Base-by-base conservation (phyloP, 2,329 filamentous ascomycete genomes). In the Ceratocystis cacaofunesta region DNA sequence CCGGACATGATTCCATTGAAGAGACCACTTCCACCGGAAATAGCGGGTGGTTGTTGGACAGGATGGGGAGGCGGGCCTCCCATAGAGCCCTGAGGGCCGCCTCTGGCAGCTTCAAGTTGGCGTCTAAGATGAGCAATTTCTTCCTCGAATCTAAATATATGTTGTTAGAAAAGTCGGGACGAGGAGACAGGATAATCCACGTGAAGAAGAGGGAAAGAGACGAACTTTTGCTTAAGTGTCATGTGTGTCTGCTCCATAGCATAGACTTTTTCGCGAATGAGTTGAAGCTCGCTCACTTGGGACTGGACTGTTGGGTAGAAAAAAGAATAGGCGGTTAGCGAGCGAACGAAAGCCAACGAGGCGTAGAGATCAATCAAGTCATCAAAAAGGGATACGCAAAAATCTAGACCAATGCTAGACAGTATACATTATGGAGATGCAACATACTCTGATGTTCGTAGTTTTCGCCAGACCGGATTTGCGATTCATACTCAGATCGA, bases 1-100 rank as follows among this genome's bases (percentile, higher is more conserved):
- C 92, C 92, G 65, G 92, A 85, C 90, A 99, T 97, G 73, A 97
- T 96, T 66, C 90, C 91, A 70, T 90, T 91, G 73, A 99, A 97
- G 50, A 97, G 82, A 72, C 95, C 94, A 74, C 88, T 92, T 30
- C 92, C 92, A 72, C 95, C 89, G 32, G 91, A 90, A 70, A 97
- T 89, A 62, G 90, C 92, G 44, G 94, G 92, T 68, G 89, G 88
- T 68, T 90, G 88, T 76, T 94, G 90, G 55, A 87, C 90, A 67
- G 84, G 84, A 69, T 94, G 89, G 72, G 88, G 87, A 68, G 87
- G 83, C 50, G 86, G 85, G 17, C 85, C 87, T 68, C 82, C 82
- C 72, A 90, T 85, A 68, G 77, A 77, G 66, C 79, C 76, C 69
- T 81, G 80, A 36, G 81, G 79, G 43, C 78, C 80, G 62, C 82